phyloP scores from a whole-genome alignment of 192 early-diverging fungal species.

The Gryganskiella cystojenkinii region DNA sequence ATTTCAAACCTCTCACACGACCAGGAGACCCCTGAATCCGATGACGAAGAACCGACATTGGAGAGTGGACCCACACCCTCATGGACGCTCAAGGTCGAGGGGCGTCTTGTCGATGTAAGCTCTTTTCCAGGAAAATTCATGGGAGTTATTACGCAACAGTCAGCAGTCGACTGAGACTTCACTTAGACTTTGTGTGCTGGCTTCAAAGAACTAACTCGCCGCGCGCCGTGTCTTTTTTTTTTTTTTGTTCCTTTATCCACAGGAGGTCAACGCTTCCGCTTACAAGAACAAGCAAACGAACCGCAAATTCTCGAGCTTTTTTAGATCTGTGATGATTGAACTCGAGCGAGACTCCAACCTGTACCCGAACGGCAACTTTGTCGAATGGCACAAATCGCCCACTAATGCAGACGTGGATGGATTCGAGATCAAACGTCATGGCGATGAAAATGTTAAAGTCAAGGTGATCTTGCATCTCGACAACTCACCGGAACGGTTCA shows the following conservation, averaged over 20 bases:
- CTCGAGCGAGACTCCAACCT: conserved; percentile 81
- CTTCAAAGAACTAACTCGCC: not conserved
- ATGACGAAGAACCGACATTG: conserved; percentile 54
- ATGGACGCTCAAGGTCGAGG: conserved; percentile 94
- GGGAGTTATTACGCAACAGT: no score
- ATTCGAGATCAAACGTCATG: conserved; percentile 93
- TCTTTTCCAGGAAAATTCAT: not conserved
- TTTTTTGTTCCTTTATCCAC: not conserved
- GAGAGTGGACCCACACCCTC: conserved; percentile 72
- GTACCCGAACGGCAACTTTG: conserved; percentile 83
- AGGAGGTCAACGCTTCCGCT: conserved; percentile 54
- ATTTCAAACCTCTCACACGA: conserved; percentile 89
- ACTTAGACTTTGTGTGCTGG: no score
- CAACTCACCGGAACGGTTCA: conserved; percentile 82
- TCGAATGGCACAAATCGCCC: conserved; percentile 75
- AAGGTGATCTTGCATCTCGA: conserved; percentile 87
- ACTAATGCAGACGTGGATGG: conserved; percentile 76
- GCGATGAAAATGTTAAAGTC: conserved; percentile 84
- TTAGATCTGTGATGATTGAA: conserved; percentile 86
- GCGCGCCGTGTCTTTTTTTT: not conserved
- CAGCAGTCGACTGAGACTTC: no score
- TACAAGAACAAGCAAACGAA: conserved; percentile 69
- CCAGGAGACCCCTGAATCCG: conserved; percentile 67
- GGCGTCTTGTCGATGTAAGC: conserved; percentile 84
- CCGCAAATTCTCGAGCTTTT: conserved; percentile 89